phyloP scores from a whole-genome alignment of 306 rosid species.

The Neltuma alba region DNA sequence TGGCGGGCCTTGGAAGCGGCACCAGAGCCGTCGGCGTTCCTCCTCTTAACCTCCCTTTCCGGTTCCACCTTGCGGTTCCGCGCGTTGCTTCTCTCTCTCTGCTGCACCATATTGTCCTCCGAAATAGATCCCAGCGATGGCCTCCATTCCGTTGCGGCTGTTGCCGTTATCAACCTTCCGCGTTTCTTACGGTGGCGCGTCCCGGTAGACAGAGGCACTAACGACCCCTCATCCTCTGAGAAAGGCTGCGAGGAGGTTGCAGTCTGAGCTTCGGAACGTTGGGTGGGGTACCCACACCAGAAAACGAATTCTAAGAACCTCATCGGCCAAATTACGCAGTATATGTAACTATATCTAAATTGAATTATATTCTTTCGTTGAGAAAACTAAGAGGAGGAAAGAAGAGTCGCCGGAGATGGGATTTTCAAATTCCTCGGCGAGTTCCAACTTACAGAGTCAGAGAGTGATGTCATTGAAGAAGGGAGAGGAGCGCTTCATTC shows the following conservation, averaged over 20 bases:
- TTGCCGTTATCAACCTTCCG: conserved; percentile 4
- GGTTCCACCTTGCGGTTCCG: conserved; percentile 1
- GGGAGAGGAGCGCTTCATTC: not conserved
- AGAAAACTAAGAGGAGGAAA: not conserved
- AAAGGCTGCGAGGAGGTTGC: not conserved
- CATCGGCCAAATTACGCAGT: conserved; percentile 24
- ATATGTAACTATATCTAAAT: not conserved
- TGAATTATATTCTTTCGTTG: not conserved
- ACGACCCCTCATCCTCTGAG: conserved; percentile 37
- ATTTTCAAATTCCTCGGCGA: not conserved
- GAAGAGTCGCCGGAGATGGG: not conserved
- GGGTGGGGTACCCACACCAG: conserved; percentile 42
- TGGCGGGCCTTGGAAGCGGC: conserved; percentile 21
- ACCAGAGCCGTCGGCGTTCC: not conserved
- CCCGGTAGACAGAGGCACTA: conserved; percentile 5
- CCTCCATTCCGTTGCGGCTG: conserved; percentile 42
- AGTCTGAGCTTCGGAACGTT: not conserved
- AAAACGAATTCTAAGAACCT: conserved; percentile 50
- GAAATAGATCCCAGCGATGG: conserved; percentile 61
- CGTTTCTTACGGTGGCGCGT: conserved; percentile 33
- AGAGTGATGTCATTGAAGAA: not conserved
- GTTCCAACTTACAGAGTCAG: not conserved
- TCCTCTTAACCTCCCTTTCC: conserved; percentile 30
- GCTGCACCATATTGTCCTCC: conserved; percentile 42
- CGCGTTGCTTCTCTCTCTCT: not conserved